Base-by-base conservation (phyloP, 495 filamentous ascomycete genomes). In the Aspergillus ellipticus region DNA sequence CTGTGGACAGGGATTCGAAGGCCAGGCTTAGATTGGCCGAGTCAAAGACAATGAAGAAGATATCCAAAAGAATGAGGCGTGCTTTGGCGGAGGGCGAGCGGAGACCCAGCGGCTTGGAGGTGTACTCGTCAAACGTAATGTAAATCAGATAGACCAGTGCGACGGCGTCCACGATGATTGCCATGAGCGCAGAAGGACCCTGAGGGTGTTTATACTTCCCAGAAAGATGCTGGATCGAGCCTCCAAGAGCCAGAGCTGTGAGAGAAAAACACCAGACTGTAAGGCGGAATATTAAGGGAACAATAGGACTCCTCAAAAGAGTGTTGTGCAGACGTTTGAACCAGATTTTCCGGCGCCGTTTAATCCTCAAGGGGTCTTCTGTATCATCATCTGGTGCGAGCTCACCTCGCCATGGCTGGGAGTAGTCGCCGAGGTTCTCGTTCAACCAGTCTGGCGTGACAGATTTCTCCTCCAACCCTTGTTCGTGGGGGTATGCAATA, bases 101-200 rank as follows among this genome's bases (percentile, higher is more conserved):
- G 53, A 98, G 75, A 5, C 94, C 94, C 29, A 98, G 75, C 4
- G 94, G 94, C 65, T 96, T 95, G 16, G 90, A 86, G 4, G 89
- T 92, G 70, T 96, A 97, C 71, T 98, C 94, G 67, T 98, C 94
- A 71, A 86, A 96, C 2, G 91, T 96, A 69, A 98, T 93, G 69
- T 96, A 97, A 49, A 89, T 65, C 31, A 94, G 82, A 69, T 97
- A 98, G 39, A 92, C 83, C 53, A 97, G 76, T 6, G 95, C 95
- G 3, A 97, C 78, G 11, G 85, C 85, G 70, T 97, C 93, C 28
- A 97, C 88, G 42, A 92, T 84, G 59, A 97, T 87, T 41, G 94
- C 94, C 76, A 98, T 92, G 47, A 88, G 82, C 10, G 90, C 87
- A 21, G 92, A 93, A 4, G 92, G 82, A 15, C 85, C 80, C 61